A percentile compares a stretch with the other conserved stretches of the same genome.
Evolutionary conservation across 129 eudicot genomes (phyloP).

Genomic region (Rutidosis leptorrhynchoides): DNA sequence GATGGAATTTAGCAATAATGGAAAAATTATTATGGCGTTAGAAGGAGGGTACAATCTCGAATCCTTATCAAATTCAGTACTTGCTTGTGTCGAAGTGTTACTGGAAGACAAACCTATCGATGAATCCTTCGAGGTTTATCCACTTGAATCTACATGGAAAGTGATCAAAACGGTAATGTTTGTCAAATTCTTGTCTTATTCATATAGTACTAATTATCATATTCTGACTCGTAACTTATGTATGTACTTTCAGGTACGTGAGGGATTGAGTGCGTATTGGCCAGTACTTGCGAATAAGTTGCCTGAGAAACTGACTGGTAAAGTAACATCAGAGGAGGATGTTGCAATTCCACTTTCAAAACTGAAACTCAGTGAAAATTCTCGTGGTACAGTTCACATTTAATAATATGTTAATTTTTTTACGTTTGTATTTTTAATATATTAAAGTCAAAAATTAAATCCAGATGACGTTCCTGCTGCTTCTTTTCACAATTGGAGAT

Average conservation of each 20-base stretch:
- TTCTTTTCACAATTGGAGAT: conserved; percentile 61
- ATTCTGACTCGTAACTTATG: neutral
- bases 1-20: conserved; percentile 57
- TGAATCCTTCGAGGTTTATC: conserved; percentile 50
- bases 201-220: neutral
- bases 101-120: conserved; percentile 44
- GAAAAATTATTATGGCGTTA: conserved; percentile 73
- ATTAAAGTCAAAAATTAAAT: neutral
- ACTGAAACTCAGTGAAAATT: conserved; percentile 48
- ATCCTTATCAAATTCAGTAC: conserved; percentile 70
- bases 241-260: conserved; percentile 74
- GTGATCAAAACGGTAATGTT: conserved; percentile 54
- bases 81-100: conserved; percentile 74
- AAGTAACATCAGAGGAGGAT: conserved; percentile 44
- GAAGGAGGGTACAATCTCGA: conserved; percentile 90
- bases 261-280: conserved; percentile 65
- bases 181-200: neutral
- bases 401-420: neutral
- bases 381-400: neutral
- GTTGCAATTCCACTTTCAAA: conserved; percentile 59
- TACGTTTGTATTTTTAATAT: neutral
- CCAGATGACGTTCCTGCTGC: conserved; percentile 4
- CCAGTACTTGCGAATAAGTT: conserved; percentile 56
- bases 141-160: conserved; percentile 76
- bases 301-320: conserved; percentile 53